phyloP scores from a whole-genome alignment of 2,329 filamentous ascomycete genomes.

The Colletotrichum godetiae region DNA sequence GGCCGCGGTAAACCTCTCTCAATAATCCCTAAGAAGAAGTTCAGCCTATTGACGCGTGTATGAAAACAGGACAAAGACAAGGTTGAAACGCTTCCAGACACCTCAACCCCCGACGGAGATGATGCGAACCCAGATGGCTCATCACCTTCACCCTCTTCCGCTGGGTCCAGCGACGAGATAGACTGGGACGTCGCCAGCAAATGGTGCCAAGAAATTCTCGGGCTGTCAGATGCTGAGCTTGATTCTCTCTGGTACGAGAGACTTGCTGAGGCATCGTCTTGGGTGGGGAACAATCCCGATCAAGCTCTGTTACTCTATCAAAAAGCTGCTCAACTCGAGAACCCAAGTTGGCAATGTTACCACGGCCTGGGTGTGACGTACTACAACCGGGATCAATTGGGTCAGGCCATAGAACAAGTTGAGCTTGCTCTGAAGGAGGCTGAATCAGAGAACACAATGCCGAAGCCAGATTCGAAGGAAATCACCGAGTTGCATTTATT shows the following conservation, averaged over 20 bases:
- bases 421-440: not conserved
- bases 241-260: not conserved
- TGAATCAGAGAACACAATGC: not conserved
- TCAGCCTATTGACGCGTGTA: not conserved
- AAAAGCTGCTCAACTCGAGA: not conserved
- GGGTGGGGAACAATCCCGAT: not conserved
- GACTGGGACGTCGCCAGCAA: not conserved
- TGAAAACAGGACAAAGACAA: not conserved
- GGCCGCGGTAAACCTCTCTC: not conserved
- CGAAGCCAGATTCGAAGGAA: not conserved
- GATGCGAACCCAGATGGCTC: not conserved
- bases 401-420: not conserved
- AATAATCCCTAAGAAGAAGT: not conserved
- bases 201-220: not conserved
- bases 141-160: not conserved
- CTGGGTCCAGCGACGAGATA: not conserved
- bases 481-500: not conserved
- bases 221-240: not conserved
- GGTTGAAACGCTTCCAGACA: not conserved
- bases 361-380: not conserved
- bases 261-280: not conserved
- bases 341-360: not conserved
- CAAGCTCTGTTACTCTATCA: not conserved
- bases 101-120: not conserved
- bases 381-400: not conserved